Evolutionary conservation across 805 yeast species (phyloP).

Genomic region (Schwanniomyces sp.): DNA sequence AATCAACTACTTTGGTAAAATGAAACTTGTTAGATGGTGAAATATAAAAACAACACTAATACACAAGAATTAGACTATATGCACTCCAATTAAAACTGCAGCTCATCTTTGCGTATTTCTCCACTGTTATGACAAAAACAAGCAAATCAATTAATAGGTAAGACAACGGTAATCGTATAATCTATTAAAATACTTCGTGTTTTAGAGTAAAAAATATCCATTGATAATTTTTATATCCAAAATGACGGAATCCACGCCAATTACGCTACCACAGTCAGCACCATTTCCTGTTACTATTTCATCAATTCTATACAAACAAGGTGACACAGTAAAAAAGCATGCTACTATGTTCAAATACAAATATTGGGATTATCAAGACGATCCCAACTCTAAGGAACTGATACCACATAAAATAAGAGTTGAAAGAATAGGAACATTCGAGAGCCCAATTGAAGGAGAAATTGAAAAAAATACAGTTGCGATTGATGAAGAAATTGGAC

Average conservation of each 20-base stretch:
- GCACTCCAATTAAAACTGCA: not conserved
- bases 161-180: not conserved
- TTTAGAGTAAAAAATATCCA: not conserved
- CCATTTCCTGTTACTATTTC: constrained; percentile 70
- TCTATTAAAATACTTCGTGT: not conserved
- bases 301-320: constrained; percentile 44
- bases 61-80: not conserved
- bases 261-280: constrained; percentile 59
- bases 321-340: constrained; percentile 51
- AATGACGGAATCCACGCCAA: constrained; percentile 43
- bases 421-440: constrained; percentile 74
- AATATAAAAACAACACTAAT: too few relatives aligned
- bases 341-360: constrained; percentile 58
- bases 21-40: too few relatives aligned
- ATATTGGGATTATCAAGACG: constrained; percentile 65
- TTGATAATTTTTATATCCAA: not conserved
- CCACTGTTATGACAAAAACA: not conserved
- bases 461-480: constrained; percentile 50
- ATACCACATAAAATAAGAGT: constrained; percentile 50
- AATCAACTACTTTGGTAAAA: too few relatives aligned
- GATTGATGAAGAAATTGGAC: constrained; percentile 61
- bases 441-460: constrained; percentile 78
- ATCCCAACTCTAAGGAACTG: constrained; percentile 47
- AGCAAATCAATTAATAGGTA: not conserved
- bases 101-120: constrained; percentile 1